Percentiles rank a stretch among this genome's conserved stretches.
Conservation (phyloP, 495 filamentous ascomycete species). For the Evernia prunastri region DNA sequence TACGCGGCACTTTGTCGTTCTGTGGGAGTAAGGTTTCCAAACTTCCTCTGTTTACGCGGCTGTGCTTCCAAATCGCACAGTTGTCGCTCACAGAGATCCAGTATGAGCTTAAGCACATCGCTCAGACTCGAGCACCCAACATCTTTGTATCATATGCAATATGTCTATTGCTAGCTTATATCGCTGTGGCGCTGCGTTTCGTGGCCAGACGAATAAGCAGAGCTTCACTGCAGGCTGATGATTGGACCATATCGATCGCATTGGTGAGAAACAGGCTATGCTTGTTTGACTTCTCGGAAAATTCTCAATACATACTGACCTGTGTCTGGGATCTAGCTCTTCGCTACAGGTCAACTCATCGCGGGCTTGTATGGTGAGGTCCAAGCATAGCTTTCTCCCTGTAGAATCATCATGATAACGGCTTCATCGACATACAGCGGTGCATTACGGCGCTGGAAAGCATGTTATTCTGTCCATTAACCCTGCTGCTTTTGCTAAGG, state of each 20-base stretch:
- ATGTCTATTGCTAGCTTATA: constrained; percentile 4
- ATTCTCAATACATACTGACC: background rate
- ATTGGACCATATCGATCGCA: background rate
- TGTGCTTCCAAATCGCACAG: constrained; percentile 1
- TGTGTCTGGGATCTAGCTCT: background rate
- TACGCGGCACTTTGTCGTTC: background rate
- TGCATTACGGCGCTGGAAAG: background rate
- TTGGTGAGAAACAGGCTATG: background rate
- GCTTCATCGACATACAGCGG: background rate
- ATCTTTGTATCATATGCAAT: constrained; percentile 7
- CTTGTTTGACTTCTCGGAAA: background rate
- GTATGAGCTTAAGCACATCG: constrained; percentile 6
- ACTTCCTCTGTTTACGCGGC: background rate
- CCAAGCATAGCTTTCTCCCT: background rate
- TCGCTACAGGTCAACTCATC: background rate
- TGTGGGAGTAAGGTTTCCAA: background rate
- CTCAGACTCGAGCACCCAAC: background rate
- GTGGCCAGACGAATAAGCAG: constrained; percentile 5
- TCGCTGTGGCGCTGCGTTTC: constrained; percentile 8
- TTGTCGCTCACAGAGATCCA: constrained; percentile 5
- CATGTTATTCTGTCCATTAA: background rate
- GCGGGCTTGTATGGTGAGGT: background rate
- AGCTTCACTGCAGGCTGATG: constrained; percentile 9
- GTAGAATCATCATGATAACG: background rate
- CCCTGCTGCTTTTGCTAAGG: background rate